A percentile compares a stretch with the other conserved stretches of the same genome.
These are phyloP conservation scores for Aspergillus fumigatiaffinis DNA, from an alignment of 2,329 filamentous ascomycete genomes.

Conservation along the genomic window DNA sequence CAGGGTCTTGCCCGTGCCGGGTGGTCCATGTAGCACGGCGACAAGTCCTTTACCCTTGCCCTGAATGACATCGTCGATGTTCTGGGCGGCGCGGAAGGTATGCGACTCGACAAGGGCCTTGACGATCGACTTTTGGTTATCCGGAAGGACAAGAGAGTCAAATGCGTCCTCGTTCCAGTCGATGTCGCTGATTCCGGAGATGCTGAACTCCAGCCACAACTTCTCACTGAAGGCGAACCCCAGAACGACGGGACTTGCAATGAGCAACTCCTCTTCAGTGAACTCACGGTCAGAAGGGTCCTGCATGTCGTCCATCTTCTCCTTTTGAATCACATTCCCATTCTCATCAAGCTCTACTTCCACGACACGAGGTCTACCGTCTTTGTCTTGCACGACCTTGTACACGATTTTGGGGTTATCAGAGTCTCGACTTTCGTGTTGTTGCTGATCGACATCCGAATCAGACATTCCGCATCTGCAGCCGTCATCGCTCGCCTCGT, in stretches of 20 bases:
- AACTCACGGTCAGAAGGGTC: slow-evolving; percentile 52
- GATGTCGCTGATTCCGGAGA: slow-evolving; percentile 75
- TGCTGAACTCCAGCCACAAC: slow-evolving; percentile 81
- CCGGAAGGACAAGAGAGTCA: slow-evolving; percentile 69
- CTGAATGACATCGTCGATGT: slow-evolving; percentile 76
- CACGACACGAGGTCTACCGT: slow-evolving; percentile 50
- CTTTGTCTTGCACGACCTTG: slow-evolving; percentile 53
- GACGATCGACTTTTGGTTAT: slow-evolving; percentile 63
- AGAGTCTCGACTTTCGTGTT: slow-evolving; percentile 34
- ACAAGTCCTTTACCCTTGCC: slow-evolving; percentile 87
- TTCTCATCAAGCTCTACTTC: slow-evolving; percentile 54
- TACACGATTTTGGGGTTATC: slow-evolving; percentile 40
- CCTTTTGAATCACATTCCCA: slow-evolving; percentile 51
- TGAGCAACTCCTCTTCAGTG: slow-evolving; percentile 77
- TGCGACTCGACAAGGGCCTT: slow-evolving; percentile 80
- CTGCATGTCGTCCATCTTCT: slow-evolving; percentile 52
- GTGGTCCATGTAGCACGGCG: slow-evolving; percentile 75
- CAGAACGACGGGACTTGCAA: slow-evolving; percentile 77
- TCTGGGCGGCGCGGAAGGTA: slow-evolving; percentile 74
- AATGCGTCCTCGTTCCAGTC: slow-evolving; percentile 82
- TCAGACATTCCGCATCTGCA: slow-evolving; percentile 35
- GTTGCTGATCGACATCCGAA: slow-evolving; percentile 35
- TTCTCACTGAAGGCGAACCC: slow-evolving; percentile 88
- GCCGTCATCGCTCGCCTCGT: slow-evolving; percentile 39
- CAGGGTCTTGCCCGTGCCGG: slow-evolving; percentile 83